phyloP scores from a whole-genome alignment of 2,329 filamentous ascomycete species.

The Ilyonectria mors-panacis region DNA sequence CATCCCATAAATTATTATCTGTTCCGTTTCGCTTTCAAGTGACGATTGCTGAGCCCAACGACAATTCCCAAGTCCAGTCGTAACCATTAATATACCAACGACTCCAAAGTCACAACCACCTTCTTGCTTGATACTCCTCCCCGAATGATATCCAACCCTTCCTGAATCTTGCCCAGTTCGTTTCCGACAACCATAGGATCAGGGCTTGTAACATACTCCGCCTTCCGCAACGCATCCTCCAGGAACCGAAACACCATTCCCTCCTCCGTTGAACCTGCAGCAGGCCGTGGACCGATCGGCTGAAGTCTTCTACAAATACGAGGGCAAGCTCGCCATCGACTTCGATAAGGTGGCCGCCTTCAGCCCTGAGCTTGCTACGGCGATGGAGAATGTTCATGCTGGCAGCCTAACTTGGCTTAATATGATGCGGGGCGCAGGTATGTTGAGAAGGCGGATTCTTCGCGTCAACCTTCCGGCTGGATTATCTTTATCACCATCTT shows the following conservation, averaged over 20 bases:
- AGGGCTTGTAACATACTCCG: slow-evolving; percentile 5
- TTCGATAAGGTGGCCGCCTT: too few relatives aligned
- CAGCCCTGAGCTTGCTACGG: too few relatives aligned
- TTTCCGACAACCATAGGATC: slow-evolving; percentile 25
- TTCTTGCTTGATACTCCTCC: slow-evolving; percentile 22
- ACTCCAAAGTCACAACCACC: slow-evolving; percentile 26
- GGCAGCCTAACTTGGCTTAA: too few relatives aligned
- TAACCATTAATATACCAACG: neutral
- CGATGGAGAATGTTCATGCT: too few relatives aligned
- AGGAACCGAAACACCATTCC: slow-evolving; percentile 24
- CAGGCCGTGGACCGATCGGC: neutral
- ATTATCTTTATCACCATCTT: too few relatives aligned
- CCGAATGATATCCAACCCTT: slow-evolving; percentile 12
- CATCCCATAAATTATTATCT: slow-evolving; percentile 20
- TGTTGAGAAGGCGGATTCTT: too few relatives aligned
- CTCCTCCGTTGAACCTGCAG: slow-evolving; percentile 27
- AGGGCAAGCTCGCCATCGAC: too few relatives aligned
- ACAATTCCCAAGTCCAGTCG: neutral
- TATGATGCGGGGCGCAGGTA: too few relatives aligned
- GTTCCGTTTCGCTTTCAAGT: slow-evolving; percentile 15
- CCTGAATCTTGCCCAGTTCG: slow-evolving; percentile 25
- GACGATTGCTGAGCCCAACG: slow-evolving; percentile 5
- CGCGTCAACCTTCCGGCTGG: too few relatives aligned
- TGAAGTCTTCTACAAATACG: neutral
- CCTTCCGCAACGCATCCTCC: slow-evolving; percentile 9